Evolutionary conservation across 495 filamentous ascomycete species (phyloP).

Genomic region (Penicillium dipodomyicola): DNA sequence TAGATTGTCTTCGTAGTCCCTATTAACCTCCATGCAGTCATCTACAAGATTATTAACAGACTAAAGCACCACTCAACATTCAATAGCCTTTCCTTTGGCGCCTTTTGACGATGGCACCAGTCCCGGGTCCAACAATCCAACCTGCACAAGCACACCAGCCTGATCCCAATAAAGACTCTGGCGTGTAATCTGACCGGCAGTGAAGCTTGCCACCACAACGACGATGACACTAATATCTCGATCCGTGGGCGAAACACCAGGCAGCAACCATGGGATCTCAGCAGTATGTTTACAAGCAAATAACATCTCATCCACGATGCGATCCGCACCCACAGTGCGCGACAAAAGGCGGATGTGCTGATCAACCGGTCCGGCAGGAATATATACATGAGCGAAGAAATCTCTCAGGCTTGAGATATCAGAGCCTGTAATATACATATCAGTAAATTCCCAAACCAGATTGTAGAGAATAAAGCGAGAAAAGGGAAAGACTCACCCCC

Average conservation of each 20-base stretch:
- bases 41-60: neutral
- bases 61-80: neutral
- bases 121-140: slow-evolving; percentile 66
- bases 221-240: slow-evolving; percentile 64
- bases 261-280: slow-evolving; percentile 75
- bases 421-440: slow-evolving; percentile 17
- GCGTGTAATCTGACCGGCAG: slow-evolving; percentile 68
- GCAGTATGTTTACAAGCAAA: slow-evolving; percentile 66
- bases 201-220: slow-evolving; percentile 68
- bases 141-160: slow-evolving; percentile 71
- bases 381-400: slow-evolving; percentile 72
- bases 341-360: slow-evolving; percentile 66
- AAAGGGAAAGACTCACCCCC: slow-evolving; percentile 41
- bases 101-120: slow-evolving; percentile 33
- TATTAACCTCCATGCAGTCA: neutral
- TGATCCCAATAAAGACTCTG: slow-evolving; percentile 89
- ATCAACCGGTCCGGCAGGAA: slow-evolving; percentile 63
- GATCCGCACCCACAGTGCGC: slow-evolving; percentile 60
- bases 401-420: slow-evolving; percentile 39
- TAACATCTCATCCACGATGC: slow-evolving; percentile 57
- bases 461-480: neutral
- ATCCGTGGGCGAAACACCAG: slow-evolving; percentile 67
- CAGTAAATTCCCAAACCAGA: slow-evolving; percentile 1
- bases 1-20: neutral
- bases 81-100: neutral